Evolutionary conservation across 2,329 filamentous ascomycete genomes (phyloP), one percentile per base, ranked within the genome.

Genomic region (Beauveria scarabaeidicola): DNA sequence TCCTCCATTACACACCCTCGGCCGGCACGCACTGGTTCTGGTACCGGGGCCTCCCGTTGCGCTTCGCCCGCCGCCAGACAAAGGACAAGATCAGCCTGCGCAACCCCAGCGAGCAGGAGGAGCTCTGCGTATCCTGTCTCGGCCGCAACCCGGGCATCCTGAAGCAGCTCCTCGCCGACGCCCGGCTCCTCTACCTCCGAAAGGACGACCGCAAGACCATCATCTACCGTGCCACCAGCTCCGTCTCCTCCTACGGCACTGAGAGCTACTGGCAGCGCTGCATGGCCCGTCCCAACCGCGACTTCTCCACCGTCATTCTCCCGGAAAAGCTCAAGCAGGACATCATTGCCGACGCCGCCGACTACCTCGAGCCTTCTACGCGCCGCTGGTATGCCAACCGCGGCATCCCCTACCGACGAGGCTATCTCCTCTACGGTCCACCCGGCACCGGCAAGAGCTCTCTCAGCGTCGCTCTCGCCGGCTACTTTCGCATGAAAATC

Each of bases 331-430:
- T 80, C 52, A 88, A 88, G 75, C 70, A 78, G 62, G 76, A 79
- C 2, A 75, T 88, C 13, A 75, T 88, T 52, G 76, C 78, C 46
- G 85, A 88, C 65, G 79, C 86, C 36, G 76, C 75, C 27, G 83
- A 87, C 65, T 88, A 88, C 66, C 78, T 88, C 40, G 76, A 83
- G 62, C 84, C 84, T 0, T 72, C 76, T 13, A 87, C 85, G 0
- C 77, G 82, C 48, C 78, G 85, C n/a, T 96, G 90, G 90, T 96
- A 96, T 69, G 80, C 86, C 0, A 88, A 90, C 64, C 81, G 90
- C 7, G 91, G 91, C 1, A 93, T 96, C 32, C 91, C 91, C 0
- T 95, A 95, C 69, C 83, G 91, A 15, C 81, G 91, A 5, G 91
- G 91, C 0, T 96, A 94, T 67, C 81, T 96, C 0, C 83, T 96